Evolutionary conservation across 768 basidiomycete species (phyloP).

Genomic region (Scleroderma citrinum): DNA sequence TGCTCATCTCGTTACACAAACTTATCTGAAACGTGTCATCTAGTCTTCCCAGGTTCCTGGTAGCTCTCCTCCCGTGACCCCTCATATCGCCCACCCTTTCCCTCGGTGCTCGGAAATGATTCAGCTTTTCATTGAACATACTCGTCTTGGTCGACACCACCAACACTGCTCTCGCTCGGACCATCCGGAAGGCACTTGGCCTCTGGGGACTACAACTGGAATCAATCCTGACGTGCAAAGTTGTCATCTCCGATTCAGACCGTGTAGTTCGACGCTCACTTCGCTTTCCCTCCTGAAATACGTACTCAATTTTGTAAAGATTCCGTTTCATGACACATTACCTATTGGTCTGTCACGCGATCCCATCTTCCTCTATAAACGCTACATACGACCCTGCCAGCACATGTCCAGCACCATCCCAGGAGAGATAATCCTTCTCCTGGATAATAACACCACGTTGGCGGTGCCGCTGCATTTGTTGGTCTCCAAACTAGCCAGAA

Average conservation of each 20-base stretch:
- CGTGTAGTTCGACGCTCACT: too few species aligned
- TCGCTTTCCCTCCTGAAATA: background rate
- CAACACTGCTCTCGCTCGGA: background rate
- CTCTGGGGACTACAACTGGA: background rate
- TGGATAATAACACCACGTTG: background rate
- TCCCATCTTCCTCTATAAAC: background rate
- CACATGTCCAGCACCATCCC: background rate
- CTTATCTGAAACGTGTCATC: background rate
- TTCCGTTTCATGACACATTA: background rate
- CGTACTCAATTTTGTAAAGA: too few species aligned
- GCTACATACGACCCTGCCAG: background rate
- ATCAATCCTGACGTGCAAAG: background rate
- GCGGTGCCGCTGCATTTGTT: background rate
- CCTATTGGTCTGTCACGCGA: background rate
- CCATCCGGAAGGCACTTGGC: background rate
- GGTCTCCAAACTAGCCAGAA: background rate
- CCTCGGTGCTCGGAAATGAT: constrained; percentile 4
- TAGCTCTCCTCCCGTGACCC: background rate
- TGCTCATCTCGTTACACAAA: background rate
- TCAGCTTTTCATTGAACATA: background rate
- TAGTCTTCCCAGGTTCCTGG: background rate
- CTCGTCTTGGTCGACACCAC: background rate
- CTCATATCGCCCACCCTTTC: background rate
- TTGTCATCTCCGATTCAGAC: background rate
- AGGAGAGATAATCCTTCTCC: background rate